Evolutionary conservation across 768 basidiomycete genomes (phyloP).

Genomic region (Boletellus emodensis): DNA sequence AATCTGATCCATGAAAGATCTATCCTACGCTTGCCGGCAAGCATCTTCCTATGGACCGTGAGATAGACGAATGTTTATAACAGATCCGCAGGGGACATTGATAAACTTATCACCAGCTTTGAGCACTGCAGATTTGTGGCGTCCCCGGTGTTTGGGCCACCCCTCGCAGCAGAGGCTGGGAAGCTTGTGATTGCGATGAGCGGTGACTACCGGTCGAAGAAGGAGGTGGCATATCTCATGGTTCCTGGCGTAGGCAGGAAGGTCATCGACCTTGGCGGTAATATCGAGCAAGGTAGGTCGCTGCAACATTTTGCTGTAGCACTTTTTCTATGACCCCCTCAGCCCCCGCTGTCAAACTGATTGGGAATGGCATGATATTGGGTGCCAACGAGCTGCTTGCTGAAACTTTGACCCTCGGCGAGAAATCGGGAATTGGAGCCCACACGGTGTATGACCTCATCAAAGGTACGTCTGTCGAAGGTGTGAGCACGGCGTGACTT

Average conservation of each 20-base stretch:
- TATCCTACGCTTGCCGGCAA: constrained; percentile 52
- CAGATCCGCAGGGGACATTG: constrained; percentile 55
- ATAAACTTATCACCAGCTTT: constrained; percentile 56
- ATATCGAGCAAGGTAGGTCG: constrained; percentile 70
- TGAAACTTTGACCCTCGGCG: constrained; percentile 80
- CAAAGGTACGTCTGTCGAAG: constrained; percentile 43
- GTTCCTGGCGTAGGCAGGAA: constrained; percentile 78
- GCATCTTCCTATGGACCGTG: background rate
- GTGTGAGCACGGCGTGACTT: constrained; percentile 5
- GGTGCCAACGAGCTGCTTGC: constrained; percentile 76
- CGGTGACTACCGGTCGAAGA: constrained; percentile 80
- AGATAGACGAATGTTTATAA: background rate
- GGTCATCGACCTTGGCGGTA: constrained; percentile 76
- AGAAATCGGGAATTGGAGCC: constrained; percentile 76
- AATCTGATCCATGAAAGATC: constrained; percentile 36
- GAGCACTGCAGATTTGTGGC: constrained; percentile 63
- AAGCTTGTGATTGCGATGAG: constrained; percentile 73
- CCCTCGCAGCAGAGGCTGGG: constrained; percentile 59
- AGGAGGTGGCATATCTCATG: constrained; percentile 70
- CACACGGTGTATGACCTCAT: constrained; percentile 53
- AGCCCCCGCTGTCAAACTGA: constrained; percentile 73
- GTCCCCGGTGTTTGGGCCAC: constrained; percentile 75
- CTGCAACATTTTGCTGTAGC: background rate
- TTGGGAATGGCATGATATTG: constrained; percentile 76
- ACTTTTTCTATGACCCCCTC: background rate